Conservation (phyloP, 2,329 filamentous ascomycete genomes). For the Aureobasidium uvarum region DNA sequence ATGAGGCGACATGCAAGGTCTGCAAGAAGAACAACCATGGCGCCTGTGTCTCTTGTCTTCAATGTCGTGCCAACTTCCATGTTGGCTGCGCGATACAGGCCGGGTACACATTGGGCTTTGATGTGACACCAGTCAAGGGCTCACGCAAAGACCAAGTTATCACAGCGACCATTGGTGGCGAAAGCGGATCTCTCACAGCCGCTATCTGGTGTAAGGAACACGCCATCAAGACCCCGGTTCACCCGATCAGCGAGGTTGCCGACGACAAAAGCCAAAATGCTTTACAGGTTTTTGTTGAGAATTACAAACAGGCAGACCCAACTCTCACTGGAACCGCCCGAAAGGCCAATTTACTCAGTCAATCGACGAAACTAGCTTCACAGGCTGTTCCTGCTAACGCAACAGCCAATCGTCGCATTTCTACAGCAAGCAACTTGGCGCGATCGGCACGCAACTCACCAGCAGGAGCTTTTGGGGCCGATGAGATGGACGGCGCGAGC, state of each 20-base stretch:
- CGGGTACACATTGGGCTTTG: constrained; percentile 82
- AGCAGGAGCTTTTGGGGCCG: constrained; percentile 34
- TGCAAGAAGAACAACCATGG: constrained; percentile 69
- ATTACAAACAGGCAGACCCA: constrained; percentile 92
- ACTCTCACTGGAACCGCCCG: constrained; percentile 87
- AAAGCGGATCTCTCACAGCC: constrained; percentile 80
- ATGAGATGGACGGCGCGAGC: constrained; percentile 33
- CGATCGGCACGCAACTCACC: constrained; percentile 38
- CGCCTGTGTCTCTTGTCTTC: constrained; percentile 81
- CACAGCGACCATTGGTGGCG: constrained; percentile 75
- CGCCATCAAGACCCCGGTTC: constrained; percentile 64
- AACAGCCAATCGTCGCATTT: constrained; percentile 42
- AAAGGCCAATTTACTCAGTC: constrained; percentile 77
- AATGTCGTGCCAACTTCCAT: constrained; percentile 71
- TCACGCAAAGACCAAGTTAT: constrained; percentile 78
- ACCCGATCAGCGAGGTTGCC: constrained; percentile 74
- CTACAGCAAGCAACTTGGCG: constrained; percentile 37
- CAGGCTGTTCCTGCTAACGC: constrained; percentile 36
- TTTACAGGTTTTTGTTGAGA: constrained; percentile 80
- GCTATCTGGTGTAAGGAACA: constrained; percentile 92
- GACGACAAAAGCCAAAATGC: constrained; percentile 72
- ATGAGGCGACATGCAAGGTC: constrained; percentile 75
- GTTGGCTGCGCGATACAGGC: constrained; percentile 86
- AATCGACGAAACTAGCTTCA: constrained; percentile 57
- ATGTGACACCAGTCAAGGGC: constrained; percentile 84